Conservation (phyloP, 192 early-diverging fungal species). For the Haplosporangium gracile region DNA sequence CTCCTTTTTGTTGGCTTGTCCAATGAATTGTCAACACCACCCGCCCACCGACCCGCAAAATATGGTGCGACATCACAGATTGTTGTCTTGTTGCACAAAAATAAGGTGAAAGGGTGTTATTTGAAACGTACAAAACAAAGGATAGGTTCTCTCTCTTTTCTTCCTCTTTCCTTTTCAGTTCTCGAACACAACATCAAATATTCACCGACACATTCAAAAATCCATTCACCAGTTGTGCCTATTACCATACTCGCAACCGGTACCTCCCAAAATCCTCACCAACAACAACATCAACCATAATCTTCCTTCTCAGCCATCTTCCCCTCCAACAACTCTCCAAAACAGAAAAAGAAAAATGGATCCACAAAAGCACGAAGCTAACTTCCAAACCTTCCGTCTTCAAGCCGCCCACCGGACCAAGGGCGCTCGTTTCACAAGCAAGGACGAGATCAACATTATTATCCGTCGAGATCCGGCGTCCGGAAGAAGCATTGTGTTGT, state of each 20-base stretch:
- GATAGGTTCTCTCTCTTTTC: not conserved
- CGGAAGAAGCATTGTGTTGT: not conserved
- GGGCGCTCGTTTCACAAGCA: not conserved
- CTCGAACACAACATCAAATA: not conserved
- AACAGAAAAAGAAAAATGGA: not conserved
- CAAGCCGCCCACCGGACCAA: not conserved
- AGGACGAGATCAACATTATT: slow-evolving; percentile 1
- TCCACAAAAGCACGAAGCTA: not conserved
- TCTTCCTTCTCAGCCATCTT: too few species aligned
- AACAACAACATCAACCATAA: too few species aligned
- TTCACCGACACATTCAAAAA: not conserved
- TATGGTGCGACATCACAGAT: too few species aligned
- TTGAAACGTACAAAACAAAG: not conserved
- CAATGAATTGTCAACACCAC: too few species aligned
- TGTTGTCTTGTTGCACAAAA: too few species aligned
- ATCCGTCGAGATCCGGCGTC: not conserved
- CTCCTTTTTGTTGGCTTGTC: too few species aligned
- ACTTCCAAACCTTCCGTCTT: not conserved
- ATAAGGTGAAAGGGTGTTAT: not conserved
- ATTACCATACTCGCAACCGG: not conserved
- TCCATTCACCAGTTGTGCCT: not conserved
- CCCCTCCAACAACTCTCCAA: too few species aligned
- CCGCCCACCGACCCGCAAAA: too few species aligned
- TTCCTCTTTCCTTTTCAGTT: not conserved
- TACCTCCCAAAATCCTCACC: not conserved